These are phyloP conservation scores for Limonomyces culmigenus DNA, from an alignment of 1,284 basidiomycete genomes.

Conservation along the genomic window DNA sequence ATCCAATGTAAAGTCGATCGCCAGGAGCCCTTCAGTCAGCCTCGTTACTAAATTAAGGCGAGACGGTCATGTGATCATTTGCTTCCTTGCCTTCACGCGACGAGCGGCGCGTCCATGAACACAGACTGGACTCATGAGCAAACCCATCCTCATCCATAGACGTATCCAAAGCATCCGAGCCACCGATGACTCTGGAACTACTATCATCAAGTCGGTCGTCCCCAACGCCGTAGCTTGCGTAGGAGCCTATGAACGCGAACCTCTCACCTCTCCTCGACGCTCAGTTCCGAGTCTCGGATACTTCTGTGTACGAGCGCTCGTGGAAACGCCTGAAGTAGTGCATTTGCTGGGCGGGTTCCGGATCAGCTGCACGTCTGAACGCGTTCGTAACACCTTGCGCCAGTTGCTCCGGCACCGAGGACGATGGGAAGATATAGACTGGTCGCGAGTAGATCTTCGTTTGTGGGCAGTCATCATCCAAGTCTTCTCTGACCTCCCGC, in stretches of 20 bases:
- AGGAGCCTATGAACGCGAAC: constrained; percentile 12
- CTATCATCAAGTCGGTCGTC: constrained; percentile 16
- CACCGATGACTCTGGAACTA: constrained; percentile 20
- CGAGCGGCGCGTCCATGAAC: neutral
- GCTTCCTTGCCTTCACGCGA: neutral
- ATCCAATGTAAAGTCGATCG: neutral
- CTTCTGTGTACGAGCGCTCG: constrained; percentile 21
- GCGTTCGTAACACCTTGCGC: constrained; percentile 16
- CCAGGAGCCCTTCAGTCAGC: neutral
- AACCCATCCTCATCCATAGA: constrained; percentile 15
- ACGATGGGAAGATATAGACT: constrained; percentile 11
- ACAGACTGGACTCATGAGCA: neutral
- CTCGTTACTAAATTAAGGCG: no score
- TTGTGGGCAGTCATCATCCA: constrained; percentile 47
- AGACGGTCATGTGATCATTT: no score
- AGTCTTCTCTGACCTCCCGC: constrained; percentile 34
- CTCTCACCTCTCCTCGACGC: neutral
- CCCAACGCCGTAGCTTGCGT: constrained; percentile 10
- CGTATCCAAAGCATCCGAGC: constrained; percentile 7
- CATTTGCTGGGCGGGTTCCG: constrained; percentile 7
- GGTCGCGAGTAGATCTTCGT: constrained; percentile 27
- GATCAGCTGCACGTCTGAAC: neutral
- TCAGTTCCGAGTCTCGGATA: constrained; percentile 21
- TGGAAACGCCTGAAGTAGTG: constrained; percentile 20
- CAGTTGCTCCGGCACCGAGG: constrained; percentile 17